phyloP scores from a whole-genome alignment of 768 basidiomycete genomes.

The Boletus bicolor region DNA sequence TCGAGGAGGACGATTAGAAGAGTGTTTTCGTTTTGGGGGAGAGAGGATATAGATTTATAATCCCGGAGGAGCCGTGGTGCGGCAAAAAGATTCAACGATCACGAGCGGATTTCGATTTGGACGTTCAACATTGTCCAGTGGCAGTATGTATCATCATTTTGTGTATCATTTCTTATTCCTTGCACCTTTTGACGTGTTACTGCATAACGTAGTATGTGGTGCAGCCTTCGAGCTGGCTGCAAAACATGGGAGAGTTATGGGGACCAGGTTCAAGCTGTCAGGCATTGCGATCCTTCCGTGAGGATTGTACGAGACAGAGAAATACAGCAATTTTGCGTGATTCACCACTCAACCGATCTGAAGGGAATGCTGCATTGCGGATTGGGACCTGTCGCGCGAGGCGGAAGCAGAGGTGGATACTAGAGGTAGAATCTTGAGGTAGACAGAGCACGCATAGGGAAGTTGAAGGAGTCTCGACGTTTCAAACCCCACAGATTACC shows the following conservation, averaged over 20 bases:
- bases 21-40: slow-evolving; percentile 28
- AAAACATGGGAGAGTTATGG: not conserved
- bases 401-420: slow-evolving; percentile 28
- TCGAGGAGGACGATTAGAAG: slow-evolving; percentile 52
- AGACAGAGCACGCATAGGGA: slow-evolving; percentile 61
- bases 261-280: too few species aligned
- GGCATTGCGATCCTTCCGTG: too few species aligned
- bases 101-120: slow-evolving; percentile 27
- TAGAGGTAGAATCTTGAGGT: slow-evolving; percentile 45
- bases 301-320: too few species aligned
- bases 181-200: not conserved
- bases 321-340: too few species aligned
- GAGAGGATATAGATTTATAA: too few species aligned
- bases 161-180: slow-evolving; percentile 1
- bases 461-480: slow-evolving; percentile 61
- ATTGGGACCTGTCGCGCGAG: slow-evolving; percentile 39
- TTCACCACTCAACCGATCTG: too few species aligned
- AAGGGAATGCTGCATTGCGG: slow-evolving; percentile 31
- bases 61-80: too few species aligned
- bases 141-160: not conserved
- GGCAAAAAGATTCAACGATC: slow-evolving; percentile 52
- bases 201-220: not conserved
- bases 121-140: slow-evolving; percentile 33
- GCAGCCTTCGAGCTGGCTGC: not conserved
- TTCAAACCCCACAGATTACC: slow-evolving; percentile 80